Percentiles rank a stretch among this genome's conserved stretches.
These are phyloP conservation scores for Peltaster fructicola DNA, from an alignment of 2,329 filamentous ascomycete genomes.

Conservation along the genomic window DNA sequence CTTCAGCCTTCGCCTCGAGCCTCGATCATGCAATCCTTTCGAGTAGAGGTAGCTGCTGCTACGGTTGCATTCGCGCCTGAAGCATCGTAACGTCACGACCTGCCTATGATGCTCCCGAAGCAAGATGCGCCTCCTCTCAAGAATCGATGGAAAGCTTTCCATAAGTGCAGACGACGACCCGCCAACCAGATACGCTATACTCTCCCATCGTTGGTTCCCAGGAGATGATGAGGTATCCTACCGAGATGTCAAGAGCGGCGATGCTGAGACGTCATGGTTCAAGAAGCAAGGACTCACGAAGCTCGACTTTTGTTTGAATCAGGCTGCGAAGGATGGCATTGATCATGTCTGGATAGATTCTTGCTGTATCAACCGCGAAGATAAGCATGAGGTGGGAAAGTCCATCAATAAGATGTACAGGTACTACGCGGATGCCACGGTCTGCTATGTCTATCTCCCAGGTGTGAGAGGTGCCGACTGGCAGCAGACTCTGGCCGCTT, in stretches of 20 bases:
- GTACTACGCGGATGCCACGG: constrained; percentile 7
- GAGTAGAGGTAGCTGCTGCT: no score
- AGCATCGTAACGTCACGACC: no score
- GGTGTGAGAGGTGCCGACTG: constrained; percentile 4
- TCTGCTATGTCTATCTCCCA: constrained; percentile 8
- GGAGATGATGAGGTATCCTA: constrained; percentile 3
- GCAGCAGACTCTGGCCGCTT: constrained; percentile 1
- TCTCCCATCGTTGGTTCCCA: constrained; percentile 4
- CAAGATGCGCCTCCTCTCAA: no score
- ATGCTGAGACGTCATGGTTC: neutral
- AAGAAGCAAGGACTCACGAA: constrained; percentile 4
- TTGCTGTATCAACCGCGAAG: constrained; percentile 7
- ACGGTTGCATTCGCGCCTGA: no score
- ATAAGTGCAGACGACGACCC: no score
- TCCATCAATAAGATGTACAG: constrained; percentile 9
- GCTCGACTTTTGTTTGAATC: constrained; percentile 3
- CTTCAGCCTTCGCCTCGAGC: no score
- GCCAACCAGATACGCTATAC: constrained; percentile 5
- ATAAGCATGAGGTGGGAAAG: constrained; percentile 6
- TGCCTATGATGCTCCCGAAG: no score
- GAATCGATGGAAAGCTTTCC: no score
- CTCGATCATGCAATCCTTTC: no score
- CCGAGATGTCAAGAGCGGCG: constrained; percentile 1
- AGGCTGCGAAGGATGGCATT: constrained; percentile 2
- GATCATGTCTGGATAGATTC: constrained; percentile 6